Evolutionary conservation across 495 filamentous ascomycete genomes (phyloP), one percentile per base, ranked within the genome.

Genomic region (Neurospora pannonica): DNA sequence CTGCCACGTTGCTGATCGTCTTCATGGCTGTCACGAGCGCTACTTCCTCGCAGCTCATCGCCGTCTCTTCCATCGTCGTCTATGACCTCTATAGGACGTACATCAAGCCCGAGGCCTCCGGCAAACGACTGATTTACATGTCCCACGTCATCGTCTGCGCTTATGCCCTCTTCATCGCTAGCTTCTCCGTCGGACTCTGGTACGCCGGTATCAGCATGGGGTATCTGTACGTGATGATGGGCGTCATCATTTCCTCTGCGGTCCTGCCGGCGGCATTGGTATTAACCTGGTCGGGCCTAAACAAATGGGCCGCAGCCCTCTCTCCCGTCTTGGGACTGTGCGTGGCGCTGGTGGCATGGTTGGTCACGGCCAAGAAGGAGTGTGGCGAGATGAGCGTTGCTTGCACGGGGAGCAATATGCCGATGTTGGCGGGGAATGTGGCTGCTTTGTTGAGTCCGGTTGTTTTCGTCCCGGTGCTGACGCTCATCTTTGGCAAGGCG

Each of bases 1-100:
- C 90, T 34, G 93, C 89, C 36, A 94, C 93, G 0, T 88, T 97
- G 0, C 84, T 98, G 17, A 90, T 98, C 73, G 89, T 98, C 71
- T 98, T 98, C 86, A 97, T 98, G 93, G 95, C 95, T 21, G 95
- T 98, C 62, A 98, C 95, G 3, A 93, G 90, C 13, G 95, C 95
- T 13, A 93, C 91, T 71, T 97, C 94, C 17, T 92, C 93, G 0
- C 93, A 98, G 81, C 84, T 97, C 38, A 97, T 98, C 74, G 95
- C 95, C 43, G 95, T 97, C 62, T 95, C 92, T 28, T 94, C 92
- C 37, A 97, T 98, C 82, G 92, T 91, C 83, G 97, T 95, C 46
- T 98, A 97, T 79, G 95, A 98, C 80, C 89, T 97, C 72, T 96
- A 94, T 82, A 90, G 94, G 71, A 89, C 88, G 11, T 90, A 90